Evolutionary conservation across 2,329 filamentous ascomycete genomes (phyloP), one percentile per base, ranked within the genome.

Genomic region (Trichoderma polysporum): DNA sequence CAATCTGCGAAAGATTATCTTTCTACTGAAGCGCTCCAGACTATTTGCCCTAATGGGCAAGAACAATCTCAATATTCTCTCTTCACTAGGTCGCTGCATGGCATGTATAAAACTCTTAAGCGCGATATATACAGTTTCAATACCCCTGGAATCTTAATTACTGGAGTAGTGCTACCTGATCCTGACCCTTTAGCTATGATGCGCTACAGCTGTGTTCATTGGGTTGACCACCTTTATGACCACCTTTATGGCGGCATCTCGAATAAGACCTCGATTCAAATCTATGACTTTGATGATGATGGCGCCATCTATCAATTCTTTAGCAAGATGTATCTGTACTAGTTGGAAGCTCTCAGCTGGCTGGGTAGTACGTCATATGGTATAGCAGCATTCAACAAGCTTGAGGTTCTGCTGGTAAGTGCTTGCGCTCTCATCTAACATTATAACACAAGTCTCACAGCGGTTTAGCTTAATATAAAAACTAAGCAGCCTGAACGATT

Each of bases 341-440:
- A 79, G 80, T 71, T 84, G 2, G 80, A 83, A 66, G 76, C 78
- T 33, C 73, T 82, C 1, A 78, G 78, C 54, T 73, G 81, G 5
- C 68, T 79, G 9, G 47, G 61, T 8, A 68, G 70, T 53, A 70
- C 75, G 4, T 68, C 69, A 6, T 47, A 71, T 65, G 77, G 64
- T 6, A 33, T 68, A 9, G 3, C 17, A 50, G 64, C 13, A 49
- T 68, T 22, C 41, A 54, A n/a, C 52, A 66, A 29, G 52, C 66
- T 50, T 19, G 45, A 49, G 22, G 12, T 22, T 25, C 4, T 49
- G 27, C 45, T 49, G 2, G 45, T 49, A 49, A 49, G 45, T 27
- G 45, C 45, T 1, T 3, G 2, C 4, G 27, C 45, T 49, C 12
- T 49, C 22, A 27, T 13, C 2, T 2, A 0, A 27, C 13, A 19